Conservation (phyloP, 1,284 basidiomycete genomes). For the Fomitopsis schrenkii region DNA sequence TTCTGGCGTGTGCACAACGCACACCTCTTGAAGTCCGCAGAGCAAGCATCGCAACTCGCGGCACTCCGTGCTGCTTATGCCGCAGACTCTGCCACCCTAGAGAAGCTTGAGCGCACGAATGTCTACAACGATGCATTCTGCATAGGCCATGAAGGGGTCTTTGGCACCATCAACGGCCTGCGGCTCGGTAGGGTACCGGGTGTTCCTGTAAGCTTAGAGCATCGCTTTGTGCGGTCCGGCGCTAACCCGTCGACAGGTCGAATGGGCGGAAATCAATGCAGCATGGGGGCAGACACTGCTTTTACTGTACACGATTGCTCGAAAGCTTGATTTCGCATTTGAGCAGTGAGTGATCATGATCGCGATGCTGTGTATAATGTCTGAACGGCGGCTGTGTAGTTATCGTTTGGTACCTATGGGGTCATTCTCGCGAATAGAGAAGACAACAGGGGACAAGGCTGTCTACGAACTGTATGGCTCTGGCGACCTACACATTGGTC, state of each 20-base stretch:
- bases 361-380: not conserved
- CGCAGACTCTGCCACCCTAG: constrained; percentile 70
- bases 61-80: constrained; percentile 75
- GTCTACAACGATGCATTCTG: constrained; percentile 99
- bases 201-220: constrained; percentile 48
- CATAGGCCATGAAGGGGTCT: constrained; percentile 91
- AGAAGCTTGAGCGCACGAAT: constrained; percentile 89
- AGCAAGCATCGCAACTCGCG: constrained; percentile 65
- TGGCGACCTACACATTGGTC: constrained; percentile 83
- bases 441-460: constrained; percentile 76
- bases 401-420: constrained; percentile 90
- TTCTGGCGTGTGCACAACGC: constrained; percentile 84
- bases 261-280: constrained; percentile 99
- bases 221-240: constrained; percentile 3
- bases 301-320: constrained; percentile 85
- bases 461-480: constrained; percentile 89
- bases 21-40: constrained; percentile 59
- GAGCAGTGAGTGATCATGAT: constrained; percentile 55
- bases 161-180: constrained; percentile 96
- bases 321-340: constrained; percentile 86
- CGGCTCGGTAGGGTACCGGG: constrained; percentile 84
- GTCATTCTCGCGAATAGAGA: constrained; percentile 89
- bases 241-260: constrained; percentile 53
- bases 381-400: constrained; percentile 36
- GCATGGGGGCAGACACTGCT: constrained; percentile 98